Evolutionary conservation across 2,329 filamentous ascomycete species (phyloP).

Genomic region (Neurospora sp.): DNA sequence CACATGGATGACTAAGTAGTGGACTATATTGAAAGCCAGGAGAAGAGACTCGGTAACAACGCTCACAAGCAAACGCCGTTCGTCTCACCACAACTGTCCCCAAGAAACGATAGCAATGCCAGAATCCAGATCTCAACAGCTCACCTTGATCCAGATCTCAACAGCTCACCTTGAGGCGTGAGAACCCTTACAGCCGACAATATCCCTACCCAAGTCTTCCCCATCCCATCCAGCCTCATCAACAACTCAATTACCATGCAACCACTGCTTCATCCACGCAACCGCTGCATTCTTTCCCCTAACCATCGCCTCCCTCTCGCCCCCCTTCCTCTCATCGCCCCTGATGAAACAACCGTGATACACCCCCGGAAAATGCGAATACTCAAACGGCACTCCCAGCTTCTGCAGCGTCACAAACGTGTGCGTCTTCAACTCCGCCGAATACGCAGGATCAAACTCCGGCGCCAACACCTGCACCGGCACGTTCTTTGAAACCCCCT

Average conservation of each 20-base stretch:
- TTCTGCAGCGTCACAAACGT: slow-evolving; percentile 28
- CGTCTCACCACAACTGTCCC: neutral
- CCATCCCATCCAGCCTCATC: neutral
- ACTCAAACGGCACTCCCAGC: slow-evolving; percentile 33
- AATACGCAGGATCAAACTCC: slow-evolving; percentile 32
- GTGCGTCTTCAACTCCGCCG: slow-evolving; percentile 34
- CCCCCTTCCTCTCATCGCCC: slow-evolving; percentile 27
- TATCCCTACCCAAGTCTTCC: neutral
- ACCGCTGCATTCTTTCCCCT: slow-evolving; percentile 38
- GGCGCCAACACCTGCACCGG: slow-evolving; percentile 43
- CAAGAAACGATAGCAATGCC: neutral
- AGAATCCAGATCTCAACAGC: neutral
- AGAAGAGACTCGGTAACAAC: neutral
- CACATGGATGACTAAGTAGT: neutral
- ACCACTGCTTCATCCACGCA: slow-evolving; percentile 29
- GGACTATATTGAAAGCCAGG: neutral
- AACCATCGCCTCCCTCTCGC: slow-evolving; percentile 34
- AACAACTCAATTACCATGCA: slow-evolving; percentile 8
- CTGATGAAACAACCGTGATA: slow-evolving; percentile 35
- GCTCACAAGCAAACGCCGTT: neutral
- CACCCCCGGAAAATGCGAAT: slow-evolving; percentile 40
- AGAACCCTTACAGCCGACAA: neutral
- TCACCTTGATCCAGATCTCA: neutral
- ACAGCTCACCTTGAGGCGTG: neutral
- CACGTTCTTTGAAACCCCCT: slow-evolving; percentile 27